phyloP scores from a whole-genome alignment of 768 basidiomycete species.

The Trametopsis cervina region DNA sequence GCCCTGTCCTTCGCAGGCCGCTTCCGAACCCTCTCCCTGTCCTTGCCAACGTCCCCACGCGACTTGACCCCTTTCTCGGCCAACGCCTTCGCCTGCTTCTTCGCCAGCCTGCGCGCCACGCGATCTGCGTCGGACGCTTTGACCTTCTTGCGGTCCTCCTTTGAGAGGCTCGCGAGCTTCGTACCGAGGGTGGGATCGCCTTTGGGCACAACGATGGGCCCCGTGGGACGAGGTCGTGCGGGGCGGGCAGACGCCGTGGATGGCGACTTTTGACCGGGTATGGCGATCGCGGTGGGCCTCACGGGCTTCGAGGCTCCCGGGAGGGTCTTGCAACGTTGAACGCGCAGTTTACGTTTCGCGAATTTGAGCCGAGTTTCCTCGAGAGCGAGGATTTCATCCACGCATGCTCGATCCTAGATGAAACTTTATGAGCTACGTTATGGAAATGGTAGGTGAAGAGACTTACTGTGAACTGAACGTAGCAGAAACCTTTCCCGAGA shows the following conservation, averaged over 20 bases:
- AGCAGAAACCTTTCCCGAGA: slow-evolving; percentile 93
- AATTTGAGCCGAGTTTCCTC: slow-evolving; percentile 77
- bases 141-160: slow-evolving; percentile 78
- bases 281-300: slow-evolving; percentile 4
- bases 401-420: slow-evolving; percentile 76
- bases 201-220: slow-evolving; percentile 42
- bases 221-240: slow-evolving; percentile 6
- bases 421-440: slow-evolving; percentile 1
- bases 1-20: slow-evolving; percentile 23
- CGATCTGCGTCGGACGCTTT: slow-evolving; percentile 80
- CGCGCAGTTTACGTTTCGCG: slow-evolving; percentile 85
- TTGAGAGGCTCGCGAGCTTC: slow-evolving; percentile 68
- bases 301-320: slow-evolving; percentile 29
- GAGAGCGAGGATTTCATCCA: slow-evolving; percentile 86
- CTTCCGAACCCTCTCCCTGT: slow-evolving; percentile 44
- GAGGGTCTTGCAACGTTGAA: slow-evolving; percentile 84
- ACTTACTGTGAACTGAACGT: slow-evolving; percentile 81
- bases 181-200: slow-evolving; percentile 81
- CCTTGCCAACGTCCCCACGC: slow-evolving; percentile 11
- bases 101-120: slow-evolving; percentile 76
- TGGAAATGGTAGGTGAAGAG: background rate
- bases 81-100: slow-evolving; percentile 74
- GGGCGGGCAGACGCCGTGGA: background rate
- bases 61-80: slow-evolving; percentile 30
- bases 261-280: background rate